Base-by-base conservation (phyloP, 768 basidiomycete species). In the Amanita rubescens region DNA sequence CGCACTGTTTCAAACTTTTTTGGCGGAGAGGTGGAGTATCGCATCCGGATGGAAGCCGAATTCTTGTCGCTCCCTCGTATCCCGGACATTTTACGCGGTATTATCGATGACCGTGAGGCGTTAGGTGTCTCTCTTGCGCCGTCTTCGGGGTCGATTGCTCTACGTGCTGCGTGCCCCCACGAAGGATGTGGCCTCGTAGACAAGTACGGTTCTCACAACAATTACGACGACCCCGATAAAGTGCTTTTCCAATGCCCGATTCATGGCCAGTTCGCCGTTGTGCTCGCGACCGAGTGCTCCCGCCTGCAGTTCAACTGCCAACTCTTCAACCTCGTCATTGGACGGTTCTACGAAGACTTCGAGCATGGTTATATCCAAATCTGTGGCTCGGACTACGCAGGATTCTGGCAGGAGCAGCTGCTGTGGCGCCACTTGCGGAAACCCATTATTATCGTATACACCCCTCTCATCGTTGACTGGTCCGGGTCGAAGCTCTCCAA, bases 401-500 rank as follows among this genome's bases (percentile, higher is more conserved):
- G 66, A 2, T 53, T 46, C 2, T 66, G 65, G 41, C 51, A 57
- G 49, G 65, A 66, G 30, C 61, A 66, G 39, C 54, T 65, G 24
- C 53, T 66, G 7, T 66, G 61, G 60, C 57, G 64, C 35, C 63
- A 63, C 22, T 43, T 66, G 41, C 7, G 32, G 15, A 42, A 51
- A 17, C 46, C 57, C 4, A 56, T 58, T 3, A 42, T 65, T 11
- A 61, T 63, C 19, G 25, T 55, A 17, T 64, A 66, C 37, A 57
- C 62, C 5, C 63, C 62, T 17, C 58, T 64, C 38, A 63, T 68
- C 52, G 49, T 60, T 19, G 67, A 67, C 51, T 68, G 67, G 67
- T 55, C 67, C 11, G 65, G 65, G 0, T 57, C 60, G 1, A 67
- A 68, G 46, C 51, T 68, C 7, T 68, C 66, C 9, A 68, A 68